Evolutionary conservation across 1,284 basidiomycete species (phyloP).

Genomic region (Flammula alnicola): DNA sequence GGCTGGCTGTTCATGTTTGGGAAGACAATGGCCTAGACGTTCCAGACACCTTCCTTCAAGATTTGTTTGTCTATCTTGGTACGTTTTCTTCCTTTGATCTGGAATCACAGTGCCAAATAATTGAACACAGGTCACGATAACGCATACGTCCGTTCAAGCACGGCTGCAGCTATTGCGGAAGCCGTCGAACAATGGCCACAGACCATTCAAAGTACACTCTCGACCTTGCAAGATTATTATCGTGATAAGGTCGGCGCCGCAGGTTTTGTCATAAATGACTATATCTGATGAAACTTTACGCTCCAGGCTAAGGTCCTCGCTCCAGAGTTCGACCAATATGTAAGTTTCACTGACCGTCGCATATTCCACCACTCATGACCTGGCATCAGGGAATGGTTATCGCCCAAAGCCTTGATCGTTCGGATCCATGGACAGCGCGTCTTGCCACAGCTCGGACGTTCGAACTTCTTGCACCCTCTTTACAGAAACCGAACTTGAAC

Average conservation of each 20-base stretch:
- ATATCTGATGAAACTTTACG: constrained; percentile 8
- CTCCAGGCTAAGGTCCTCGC: constrained; percentile 80
- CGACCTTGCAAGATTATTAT: constrained; percentile 74
- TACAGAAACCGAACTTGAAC: constrained; percentile 66
- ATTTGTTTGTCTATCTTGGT: constrained; percentile 78
- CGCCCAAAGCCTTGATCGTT: constrained; percentile 83
- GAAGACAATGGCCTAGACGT: constrained; percentile 97
- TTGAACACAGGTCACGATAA: constrained; percentile 71
- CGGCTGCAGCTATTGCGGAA: constrained; percentile 80
- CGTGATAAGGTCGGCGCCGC: constrained; percentile 68
- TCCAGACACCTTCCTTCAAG: constrained; percentile 70
- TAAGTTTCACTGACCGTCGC: constrained; percentile 41
- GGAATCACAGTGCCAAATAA: not conserved
- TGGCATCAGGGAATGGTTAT: constrained; percentile 87
- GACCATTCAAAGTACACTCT: constrained; percentile 54
- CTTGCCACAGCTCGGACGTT: constrained; percentile 80
- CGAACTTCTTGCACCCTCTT: constrained; percentile 75
- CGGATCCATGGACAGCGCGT: constrained; percentile 92
- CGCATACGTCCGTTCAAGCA: constrained; percentile 78
- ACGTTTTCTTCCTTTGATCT: constrained; percentile 3
- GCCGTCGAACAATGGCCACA: constrained; percentile 80
- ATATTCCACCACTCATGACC: not conserved
- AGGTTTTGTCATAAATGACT: not conserved
- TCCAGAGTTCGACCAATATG: constrained; percentile 91
- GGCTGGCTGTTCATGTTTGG: constrained; percentile 86